phyloP scores from a whole-genome alignment of 257 asterid species.

The Solanum chiquidenum region DNA sequence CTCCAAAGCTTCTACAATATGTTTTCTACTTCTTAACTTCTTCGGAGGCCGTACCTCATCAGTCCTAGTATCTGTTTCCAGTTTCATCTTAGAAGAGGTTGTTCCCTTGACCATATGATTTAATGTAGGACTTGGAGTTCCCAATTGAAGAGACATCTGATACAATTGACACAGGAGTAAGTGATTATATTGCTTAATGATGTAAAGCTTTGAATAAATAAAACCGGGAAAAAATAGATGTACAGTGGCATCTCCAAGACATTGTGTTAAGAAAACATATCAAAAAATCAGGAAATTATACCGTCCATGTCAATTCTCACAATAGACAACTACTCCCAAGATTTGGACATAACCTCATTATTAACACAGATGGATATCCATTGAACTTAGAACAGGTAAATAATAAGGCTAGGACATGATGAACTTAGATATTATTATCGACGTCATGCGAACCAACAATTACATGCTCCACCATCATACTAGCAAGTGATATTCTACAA shows the following conservation, averaged over 20 bases:
- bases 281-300: not conserved
- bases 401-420: not conserved
- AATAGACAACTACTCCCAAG: not conserved
- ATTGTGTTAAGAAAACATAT: not conserved
- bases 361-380: not conserved
- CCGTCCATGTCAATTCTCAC: not conserved
- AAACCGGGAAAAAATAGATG: not conserved
- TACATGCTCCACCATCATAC: not conserved
- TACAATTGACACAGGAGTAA: not conserved
- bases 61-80: not conserved
- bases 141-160: not conserved
- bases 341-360: not conserved
- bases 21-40: not conserved
- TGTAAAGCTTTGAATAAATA: not conserved
- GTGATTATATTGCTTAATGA: not conserved
- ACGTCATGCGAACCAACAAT: not conserved
- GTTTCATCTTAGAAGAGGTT: not conserved
- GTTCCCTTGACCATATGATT: not conserved
- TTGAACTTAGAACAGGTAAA: not conserved
- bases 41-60: not conserved
- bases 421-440: not conserved
- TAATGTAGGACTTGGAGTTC: not conserved
- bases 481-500: not conserved
- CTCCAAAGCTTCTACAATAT: not conserved
- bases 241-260: not conserved